phyloP scores from a whole-genome alignment of 2,329 filamentous ascomycete species.

The Diplodia sapinea region DNA sequence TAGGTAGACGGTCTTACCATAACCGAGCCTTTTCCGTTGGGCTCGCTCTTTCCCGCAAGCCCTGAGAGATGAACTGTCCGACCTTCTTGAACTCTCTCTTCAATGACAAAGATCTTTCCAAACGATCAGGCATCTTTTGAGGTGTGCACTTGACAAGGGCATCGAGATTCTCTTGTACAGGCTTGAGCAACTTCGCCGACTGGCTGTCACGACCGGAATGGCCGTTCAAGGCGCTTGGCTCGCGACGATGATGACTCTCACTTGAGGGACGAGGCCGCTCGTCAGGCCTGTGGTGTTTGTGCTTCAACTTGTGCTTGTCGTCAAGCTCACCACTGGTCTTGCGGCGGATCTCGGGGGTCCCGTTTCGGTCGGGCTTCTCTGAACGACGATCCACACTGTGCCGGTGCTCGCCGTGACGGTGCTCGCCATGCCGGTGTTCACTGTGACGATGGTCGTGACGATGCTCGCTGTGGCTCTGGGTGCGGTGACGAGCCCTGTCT shows the following conservation, averaged over 20 bases:
- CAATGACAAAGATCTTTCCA: slow-evolving; percentile 66
- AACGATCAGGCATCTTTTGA: slow-evolving; percentile 66
- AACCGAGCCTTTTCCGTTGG: slow-evolving; percentile 54
- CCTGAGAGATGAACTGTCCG: slow-evolving; percentile 65
- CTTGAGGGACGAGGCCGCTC: slow-evolving; percentile 46
- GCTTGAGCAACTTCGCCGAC: slow-evolving; percentile 56
- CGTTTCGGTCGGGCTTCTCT: slow-evolving; percentile 44
- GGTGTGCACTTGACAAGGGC: slow-evolving; percentile 66
- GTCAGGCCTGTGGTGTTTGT: slow-evolving; percentile 61
- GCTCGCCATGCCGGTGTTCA: slow-evolving; percentile 47
- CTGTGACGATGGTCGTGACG: slow-evolving; percentile 37
- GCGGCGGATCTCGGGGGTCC: slow-evolving; percentile 53
- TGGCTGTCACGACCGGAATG: slow-evolving; percentile 41
- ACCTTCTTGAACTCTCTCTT: slow-evolving; percentile 66
- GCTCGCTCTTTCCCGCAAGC: slow-evolving; percentile 50
- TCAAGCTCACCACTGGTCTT: slow-evolving; percentile 57
- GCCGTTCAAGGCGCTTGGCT: slow-evolving; percentile 34
- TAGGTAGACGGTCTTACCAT: slow-evolving; percentile 51
- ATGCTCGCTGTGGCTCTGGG: slow-evolving; percentile 31
- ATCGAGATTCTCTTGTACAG: slow-evolving; percentile 65
- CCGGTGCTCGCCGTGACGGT: slow-evolving; percentile 49
- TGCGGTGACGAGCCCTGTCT: slow-evolving; percentile 46
- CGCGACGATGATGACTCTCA: slow-evolving; percentile 38
- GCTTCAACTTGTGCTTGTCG: slow-evolving; percentile 52
- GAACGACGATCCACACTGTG: slow-evolving; percentile 49